Evolutionary conservation across 2,329 filamentous ascomycete species (phyloP).

Genomic region (Trichoderma simmonsii): DNA sequence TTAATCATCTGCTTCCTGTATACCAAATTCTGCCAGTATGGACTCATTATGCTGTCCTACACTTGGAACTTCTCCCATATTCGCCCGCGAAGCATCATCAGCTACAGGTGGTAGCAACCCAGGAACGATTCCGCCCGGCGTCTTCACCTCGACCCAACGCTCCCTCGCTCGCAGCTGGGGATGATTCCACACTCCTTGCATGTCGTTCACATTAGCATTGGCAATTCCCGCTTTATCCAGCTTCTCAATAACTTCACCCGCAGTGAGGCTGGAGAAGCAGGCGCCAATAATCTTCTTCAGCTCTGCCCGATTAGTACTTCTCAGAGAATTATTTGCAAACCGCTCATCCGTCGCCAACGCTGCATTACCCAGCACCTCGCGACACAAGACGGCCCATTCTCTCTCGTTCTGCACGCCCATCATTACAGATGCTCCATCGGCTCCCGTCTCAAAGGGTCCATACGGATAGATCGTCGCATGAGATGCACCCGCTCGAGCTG

Average conservation of each 20-base stretch:
- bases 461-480: conserved; percentile 57
- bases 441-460: conserved; percentile 50
- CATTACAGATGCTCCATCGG: conserved; percentile 47
- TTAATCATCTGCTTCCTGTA: not conserved
- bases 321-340: conserved; percentile 46
- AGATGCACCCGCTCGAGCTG: conserved; percentile 46
- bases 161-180: conserved; percentile 49
- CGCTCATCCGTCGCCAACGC: conserved; percentile 43
- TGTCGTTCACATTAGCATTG: conserved; percentile 54
- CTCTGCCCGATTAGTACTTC: conserved; percentile 45
- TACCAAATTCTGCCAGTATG: conserved; percentile 20
- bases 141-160: conserved; percentile 50
- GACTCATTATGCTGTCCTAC: conserved; percentile 49
- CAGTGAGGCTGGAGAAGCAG: conserved; percentile 38
- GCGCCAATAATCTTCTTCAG: conserved; percentile 45
- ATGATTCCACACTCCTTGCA: conserved; percentile 54
- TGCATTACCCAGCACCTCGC: conserved; percentile 42
- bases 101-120: conserved; percentile 50
- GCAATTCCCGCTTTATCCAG: conserved; percentile 50
- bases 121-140: conserved; percentile 43
- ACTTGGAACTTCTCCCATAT: conserved; percentile 44
- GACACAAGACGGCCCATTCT: conserved; percentile 51
- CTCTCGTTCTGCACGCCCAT: conserved; percentile 57
- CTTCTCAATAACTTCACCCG: conserved; percentile 39
- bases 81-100: conserved; percentile 24